Percentiles rank a stretch among this genome's conserved stretches.
phyloP scores from a whole-genome alignment of 768 basidiomycete genomes.

The Lactarius indigo region DNA sequence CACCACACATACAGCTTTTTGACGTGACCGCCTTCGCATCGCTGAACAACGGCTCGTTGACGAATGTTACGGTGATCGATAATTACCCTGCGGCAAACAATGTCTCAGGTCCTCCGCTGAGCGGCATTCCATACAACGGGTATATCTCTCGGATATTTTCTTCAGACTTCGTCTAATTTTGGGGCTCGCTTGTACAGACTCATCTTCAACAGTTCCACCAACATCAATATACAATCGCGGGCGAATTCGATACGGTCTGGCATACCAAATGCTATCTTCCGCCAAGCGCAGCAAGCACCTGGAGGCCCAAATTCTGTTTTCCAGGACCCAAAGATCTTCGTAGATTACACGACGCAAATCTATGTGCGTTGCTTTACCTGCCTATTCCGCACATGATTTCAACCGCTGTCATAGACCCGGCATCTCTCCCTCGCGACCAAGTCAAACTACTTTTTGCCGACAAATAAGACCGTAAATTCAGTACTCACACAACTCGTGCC shows the following conservation, averaged over 20 bases:
- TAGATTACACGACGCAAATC: constrained; percentile 46
- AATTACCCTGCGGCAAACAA: constrained; percentile 43
- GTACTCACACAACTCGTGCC: constrained; percentile 41
- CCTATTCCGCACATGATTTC: neutral
- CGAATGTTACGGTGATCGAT: constrained; percentile 34
- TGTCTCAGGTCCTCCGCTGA: constrained; percentile 44
- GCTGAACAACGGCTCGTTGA: constrained; percentile 43
- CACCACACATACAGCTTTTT: constrained; percentile 45
- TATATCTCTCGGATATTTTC: constrained; percentile 28
- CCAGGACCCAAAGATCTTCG: constrained; percentile 46
- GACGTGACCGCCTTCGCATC: constrained; percentile 42
- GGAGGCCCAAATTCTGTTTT: constrained; percentile 46
- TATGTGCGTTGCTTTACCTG: constrained; percentile 42
- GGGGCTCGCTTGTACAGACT: constrained; percentile 14
- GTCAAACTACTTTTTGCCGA: constrained; percentile 53
- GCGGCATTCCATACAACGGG: constrained; percentile 60
- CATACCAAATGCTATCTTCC: constrained; percentile 60
- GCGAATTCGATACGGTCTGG: constrained; percentile 46
- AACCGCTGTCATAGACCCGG: constrained; percentile 41
- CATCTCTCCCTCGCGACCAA: constrained; percentile 57
- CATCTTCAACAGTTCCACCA: constrained; percentile 24
- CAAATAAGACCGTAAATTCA: constrained; percentile 39
- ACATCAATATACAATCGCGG: constrained; percentile 51
- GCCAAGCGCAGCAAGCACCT: constrained; percentile 42
- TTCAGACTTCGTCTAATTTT: neutral